Conservation (phyloP, 2,329 filamentous ascomycete species). For the Delphinella strobiligena region DNA sequence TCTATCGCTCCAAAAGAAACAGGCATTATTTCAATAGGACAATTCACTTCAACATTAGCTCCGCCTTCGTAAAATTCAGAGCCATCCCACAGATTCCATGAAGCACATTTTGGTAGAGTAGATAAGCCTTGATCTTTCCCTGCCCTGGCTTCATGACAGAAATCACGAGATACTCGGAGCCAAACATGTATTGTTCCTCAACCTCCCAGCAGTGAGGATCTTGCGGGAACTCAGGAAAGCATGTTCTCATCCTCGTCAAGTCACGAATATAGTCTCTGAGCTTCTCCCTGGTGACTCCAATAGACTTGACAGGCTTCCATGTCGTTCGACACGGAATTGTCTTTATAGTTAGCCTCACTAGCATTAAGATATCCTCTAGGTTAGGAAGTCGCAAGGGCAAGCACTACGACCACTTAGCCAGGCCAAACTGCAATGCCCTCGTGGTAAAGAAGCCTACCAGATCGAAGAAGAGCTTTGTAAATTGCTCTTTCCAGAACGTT, state of each 20-base stretch:
- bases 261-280: constrained; percentile 45
- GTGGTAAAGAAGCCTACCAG: no score
- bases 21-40: constrained; percentile 36
- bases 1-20: constrained; percentile 32
- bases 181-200: constrained; percentile 54
- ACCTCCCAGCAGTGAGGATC: constrained; percentile 45
- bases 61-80: constrained; percentile 27
- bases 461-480: no score
- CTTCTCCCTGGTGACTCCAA: constrained; percentile 44
- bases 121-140: constrained; percentile 36
- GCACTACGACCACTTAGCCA: no score
- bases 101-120: constrained; percentile 37
- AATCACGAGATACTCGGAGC: constrained; percentile 44
- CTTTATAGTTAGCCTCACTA: constrained; percentile 46
- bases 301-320: no score
- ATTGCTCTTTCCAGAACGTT: no score
- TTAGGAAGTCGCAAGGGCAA: no score
- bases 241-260: constrained; percentile 49
- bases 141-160: constrained; percentile 43
- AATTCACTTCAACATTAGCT: constrained; percentile 27
- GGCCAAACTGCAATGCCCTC: no score
- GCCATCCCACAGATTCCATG: constrained; percentile 32
- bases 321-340: constrained; percentile 48
- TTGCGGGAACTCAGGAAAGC: constrained; percentile 52
- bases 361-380: no score